These are phyloP conservation scores for Pachyrhizus erosus DNA, from an alignment of 306 rosid species.

Conservation along the genomic window DNA sequence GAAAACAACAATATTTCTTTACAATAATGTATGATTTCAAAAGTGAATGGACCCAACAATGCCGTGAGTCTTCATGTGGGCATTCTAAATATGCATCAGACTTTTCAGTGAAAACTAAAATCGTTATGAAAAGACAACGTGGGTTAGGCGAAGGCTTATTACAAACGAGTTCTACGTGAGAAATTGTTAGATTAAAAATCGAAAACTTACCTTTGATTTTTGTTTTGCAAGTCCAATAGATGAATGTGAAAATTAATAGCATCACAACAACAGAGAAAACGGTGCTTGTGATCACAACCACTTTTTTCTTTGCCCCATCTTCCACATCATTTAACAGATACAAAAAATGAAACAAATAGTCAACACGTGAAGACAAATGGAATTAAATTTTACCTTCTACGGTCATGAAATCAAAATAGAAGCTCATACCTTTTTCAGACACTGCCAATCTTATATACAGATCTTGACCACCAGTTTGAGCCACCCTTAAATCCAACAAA, in stretches of 20 bases:
- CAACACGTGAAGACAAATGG: too few relatives aligned
- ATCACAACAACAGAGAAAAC: not conserved
- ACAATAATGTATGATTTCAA: not conserved
- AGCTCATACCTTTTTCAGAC: not conserved
- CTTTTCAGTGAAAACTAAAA: not conserved
- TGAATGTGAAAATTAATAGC: not conserved
- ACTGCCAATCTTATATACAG: constrained; percentile 47
- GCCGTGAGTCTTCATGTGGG: not conserved
- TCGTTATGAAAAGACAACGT: too few relatives aligned
- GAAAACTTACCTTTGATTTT: constrained; percentile 7
- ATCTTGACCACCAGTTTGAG: constrained; percentile 44
- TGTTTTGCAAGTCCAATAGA: not conserved
- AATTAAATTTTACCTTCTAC: not conserved
- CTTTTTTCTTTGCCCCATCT: not conserved
- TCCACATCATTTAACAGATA: too few relatives aligned
- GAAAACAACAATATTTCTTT: not conserved
- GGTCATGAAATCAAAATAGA: not conserved
- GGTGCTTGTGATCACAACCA: not conserved
- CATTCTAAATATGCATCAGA: not conserved
- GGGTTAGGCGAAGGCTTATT: too few relatives aligned
- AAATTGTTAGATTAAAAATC: too few relatives aligned
- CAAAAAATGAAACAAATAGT: too few relatives aligned
- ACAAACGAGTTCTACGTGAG: too few relatives aligned
- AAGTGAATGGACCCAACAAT: not conserved
- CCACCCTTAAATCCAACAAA: constrained; percentile 42